Base-by-base conservation (phyloP, 2,329 filamentous ascomycete species). In the Arthroderma sp. region DNA sequence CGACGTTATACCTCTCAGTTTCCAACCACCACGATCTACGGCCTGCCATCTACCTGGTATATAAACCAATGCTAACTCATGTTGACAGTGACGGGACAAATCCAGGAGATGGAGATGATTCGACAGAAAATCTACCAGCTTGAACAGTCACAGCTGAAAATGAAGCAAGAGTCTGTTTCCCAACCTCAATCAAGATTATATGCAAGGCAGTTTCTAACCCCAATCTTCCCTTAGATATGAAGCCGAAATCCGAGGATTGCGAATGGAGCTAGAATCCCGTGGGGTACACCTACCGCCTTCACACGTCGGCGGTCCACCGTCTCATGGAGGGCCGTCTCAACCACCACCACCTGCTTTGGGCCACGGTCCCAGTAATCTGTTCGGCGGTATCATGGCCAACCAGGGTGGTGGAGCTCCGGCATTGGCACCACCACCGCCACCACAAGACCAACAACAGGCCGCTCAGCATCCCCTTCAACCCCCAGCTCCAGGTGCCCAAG, bases 301-400 rank as follows among this genome's bases (percentile, higher is more conserved):
- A 50, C 82, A 86, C 49, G 78, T 86, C 58, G 75, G 75, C 50
- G 82, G 79, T 10, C 80, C 80, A 36, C 76, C 82, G 48, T 82
- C 83, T 58, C 85, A 91, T 74, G 77, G 77, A 48, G 86, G 82
- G 37, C 83, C 86, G 46, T 80, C 84, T 40, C 86, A 91, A 66
- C 83, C 86, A 50, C 83, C 84, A 49, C 89, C 91, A 32, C 88
- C 81, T 32, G 70, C 86, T 41, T 84, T 96, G 54, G 86, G 87
- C 29, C 84, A 93, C 58, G 88, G 89, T 28, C 79, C 80, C 45
- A 89, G 83, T 62, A 91, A 93, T 58, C 74, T 96, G 36, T 96
- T 98, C 60, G 87, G 86, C 54, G 87, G 86, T 46, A 94, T 96
- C 60, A 96, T 98, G 86, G 80, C 88, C 45, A 89, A 89, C 52